These are phyloP conservation scores for Exsudoporus frostii DNA, from an alignment of 768 basidiomycete genomes.

Conservation along the genomic window DNA sequence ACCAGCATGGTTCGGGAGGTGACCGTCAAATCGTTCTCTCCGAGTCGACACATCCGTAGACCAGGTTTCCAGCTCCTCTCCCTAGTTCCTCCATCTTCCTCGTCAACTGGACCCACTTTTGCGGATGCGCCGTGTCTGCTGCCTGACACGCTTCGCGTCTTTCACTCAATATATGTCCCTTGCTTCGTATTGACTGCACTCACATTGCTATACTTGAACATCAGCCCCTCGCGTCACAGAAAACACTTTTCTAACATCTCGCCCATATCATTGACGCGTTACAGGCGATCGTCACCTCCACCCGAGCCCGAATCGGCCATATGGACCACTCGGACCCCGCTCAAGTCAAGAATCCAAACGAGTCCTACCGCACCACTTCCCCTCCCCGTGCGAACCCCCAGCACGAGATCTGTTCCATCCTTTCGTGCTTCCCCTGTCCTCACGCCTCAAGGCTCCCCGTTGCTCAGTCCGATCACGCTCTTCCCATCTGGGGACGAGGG, in stretches of 20 bases:
- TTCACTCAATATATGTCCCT: conserved; percentile 62
- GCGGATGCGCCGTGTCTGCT: conserved; percentile 71
- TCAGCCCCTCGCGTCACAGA: conserved; percentile 20
- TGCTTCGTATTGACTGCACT: conserved; percentile 53
- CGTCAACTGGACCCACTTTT: conserved; percentile 41
- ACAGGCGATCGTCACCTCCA: conserved; percentile 21
- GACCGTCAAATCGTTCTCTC: conserved; percentile 86
- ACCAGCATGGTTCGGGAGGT: conserved; percentile 58
- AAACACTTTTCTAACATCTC: conserved; percentile 25
- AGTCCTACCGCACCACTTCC: conserved; percentile 43
- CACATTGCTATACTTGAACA: conserved; percentile 44
- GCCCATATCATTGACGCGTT: conserved; percentile 33
- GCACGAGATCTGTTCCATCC: conserved; percentile 31
- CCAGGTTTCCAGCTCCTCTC: conserved; percentile 89
- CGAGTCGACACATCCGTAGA: conserved; percentile 61
- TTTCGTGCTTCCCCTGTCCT: conserved; percentile 37
- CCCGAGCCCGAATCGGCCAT: conserved; percentile 36
- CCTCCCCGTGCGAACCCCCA: conserved; percentile 40
- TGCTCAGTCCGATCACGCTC: conserved; percentile 36
- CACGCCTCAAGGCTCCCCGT: conserved; percentile 41
- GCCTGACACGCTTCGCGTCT: conserved; percentile 67
- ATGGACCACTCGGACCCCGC: conserved; percentile 43
- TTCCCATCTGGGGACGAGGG: conserved; percentile 42
- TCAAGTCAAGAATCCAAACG: conserved; percentile 31
- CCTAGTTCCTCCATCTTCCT: conserved; percentile 40